These are phyloP conservation scores for Curvularia eragrostidis DNA, from an alignment of 2,329 filamentous ascomycete species.

Conservation along the genomic window DNA sequence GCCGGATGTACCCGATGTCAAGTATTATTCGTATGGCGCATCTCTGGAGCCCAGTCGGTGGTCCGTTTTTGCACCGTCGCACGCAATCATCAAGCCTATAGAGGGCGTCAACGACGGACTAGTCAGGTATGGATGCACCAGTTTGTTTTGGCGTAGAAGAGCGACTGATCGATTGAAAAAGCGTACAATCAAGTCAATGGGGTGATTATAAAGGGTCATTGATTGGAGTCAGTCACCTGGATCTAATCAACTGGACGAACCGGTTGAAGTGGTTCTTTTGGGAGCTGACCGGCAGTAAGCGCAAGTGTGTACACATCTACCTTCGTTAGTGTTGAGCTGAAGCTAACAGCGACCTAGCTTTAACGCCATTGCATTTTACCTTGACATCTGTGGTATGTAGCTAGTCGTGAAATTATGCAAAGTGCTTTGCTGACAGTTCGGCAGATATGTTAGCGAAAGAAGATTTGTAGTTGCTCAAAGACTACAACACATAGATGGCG, in stretches of 20 bases:
- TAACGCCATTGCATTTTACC: constrained; percentile 69
- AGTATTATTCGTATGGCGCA: constrained; percentile 70
- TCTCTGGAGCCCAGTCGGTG: constrained; percentile 62
- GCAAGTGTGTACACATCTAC: constrained; percentile 51
- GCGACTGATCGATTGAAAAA: constrained; percentile 16
- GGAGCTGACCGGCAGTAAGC: constrained; percentile 62
- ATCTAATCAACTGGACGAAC: constrained; percentile 72
- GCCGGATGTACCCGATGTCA: constrained; percentile 61
- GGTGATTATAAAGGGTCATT: constrained; percentile 69
- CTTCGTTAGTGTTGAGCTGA: background rate
- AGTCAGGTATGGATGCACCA: constrained; percentile 55
- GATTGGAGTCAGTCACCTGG: constrained; percentile 68
- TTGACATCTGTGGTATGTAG: constrained; percentile 67
- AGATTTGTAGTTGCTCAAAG: constrained; percentile 31
- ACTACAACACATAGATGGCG: background rate
- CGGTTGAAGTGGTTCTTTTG: constrained; percentile 65
- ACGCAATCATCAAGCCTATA: constrained; percentile 59
- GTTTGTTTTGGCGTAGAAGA: background rate
- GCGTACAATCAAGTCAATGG: constrained; percentile 66
- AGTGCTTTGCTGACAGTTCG: constrained; percentile 2
- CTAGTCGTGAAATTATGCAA: background rate
- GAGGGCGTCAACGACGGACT: constrained; percentile 70
- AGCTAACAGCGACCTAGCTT: constrained; percentile 55
- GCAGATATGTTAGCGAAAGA: constrained; percentile 51
- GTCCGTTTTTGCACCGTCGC: constrained; percentile 64